Base-by-base conservation (phyloP, 108 stramenopile genomes). In the Heterococcus sp. region DNA sequence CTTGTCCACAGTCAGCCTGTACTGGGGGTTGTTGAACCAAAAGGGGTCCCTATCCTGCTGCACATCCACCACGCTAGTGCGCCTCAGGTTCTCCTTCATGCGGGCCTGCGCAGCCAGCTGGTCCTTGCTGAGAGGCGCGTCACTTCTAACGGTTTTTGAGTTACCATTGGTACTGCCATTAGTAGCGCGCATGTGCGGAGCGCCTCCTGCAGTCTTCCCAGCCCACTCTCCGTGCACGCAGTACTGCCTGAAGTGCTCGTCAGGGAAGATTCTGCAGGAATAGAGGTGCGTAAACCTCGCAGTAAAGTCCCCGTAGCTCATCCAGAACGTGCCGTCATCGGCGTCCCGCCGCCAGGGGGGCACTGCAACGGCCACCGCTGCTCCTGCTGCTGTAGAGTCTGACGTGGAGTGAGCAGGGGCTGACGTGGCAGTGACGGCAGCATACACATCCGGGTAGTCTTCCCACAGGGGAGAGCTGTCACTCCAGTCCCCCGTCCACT, bases 401-500 rank as follows among this genome's bases (percentile, higher is more conserved):
- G 14, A 8, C n/a, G n/a, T n/a, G n/a, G n/a, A n/a, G n/a, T n/a
- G n/a, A n/a, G n/a, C n/a, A n/a, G n/a, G n/a, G n/a, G n/a, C n/a
- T n/a, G n/a, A n/a, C n/a, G n/a, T n/a, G 46, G 46, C 46, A 21
- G 14, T 58, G 46, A 58, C 26, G 69, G 75, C 85, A 27, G 39
- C 33, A 11, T 64, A 37, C 32, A 89, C 76, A 82, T 89, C 89
- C 30, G 85, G 87, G 69, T 87, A 89, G 69, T 86, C 83, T 36
- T 88, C 88, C 89, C 89, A 88, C 46, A 84, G 35, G 31, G 76
- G 37, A 2, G 84, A 85, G 4, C 36, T 66, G 36, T 87, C 84
- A 35, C 81, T 73, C 88, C 87, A 89, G 79, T 87, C 86, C 21
- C 85, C 87, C 14, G 39, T 65, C 88, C 87, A 89, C 35, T 73